phyloP scores from a whole-genome alignment of 768 basidiomycete genomes.

The Amanita pseudoporphyria region DNA sequence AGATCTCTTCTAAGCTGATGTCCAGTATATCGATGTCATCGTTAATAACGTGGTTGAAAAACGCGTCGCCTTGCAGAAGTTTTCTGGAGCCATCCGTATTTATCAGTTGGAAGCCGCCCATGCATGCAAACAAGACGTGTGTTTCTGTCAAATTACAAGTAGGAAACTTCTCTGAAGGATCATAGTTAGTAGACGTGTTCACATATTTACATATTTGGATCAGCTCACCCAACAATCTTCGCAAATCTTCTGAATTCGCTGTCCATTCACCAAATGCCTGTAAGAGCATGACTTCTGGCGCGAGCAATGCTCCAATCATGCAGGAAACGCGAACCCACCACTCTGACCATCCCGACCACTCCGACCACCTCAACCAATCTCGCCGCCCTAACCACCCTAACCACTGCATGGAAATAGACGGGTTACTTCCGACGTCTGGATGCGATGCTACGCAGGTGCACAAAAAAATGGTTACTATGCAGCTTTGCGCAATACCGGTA shows the following conservation, averaged over 20 bases:
- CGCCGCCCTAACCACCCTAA: too few species aligned
- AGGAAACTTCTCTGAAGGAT: conserved; percentile 11
- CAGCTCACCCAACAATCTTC: too few species aligned
- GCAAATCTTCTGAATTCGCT: too few species aligned
- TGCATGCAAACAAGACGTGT: too few species aligned
- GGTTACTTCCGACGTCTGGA: conserved; percentile 11
- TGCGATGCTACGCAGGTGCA: conserved; percentile 14
- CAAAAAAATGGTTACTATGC: conserved; percentile 11
- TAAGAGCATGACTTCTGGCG: conserved; percentile 12
- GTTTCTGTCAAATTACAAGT: too few species aligned
- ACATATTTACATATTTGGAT: too few species aligned
- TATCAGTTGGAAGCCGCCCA: too few species aligned
- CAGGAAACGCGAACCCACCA: conserved; percentile 3
- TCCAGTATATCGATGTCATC: not conserved
- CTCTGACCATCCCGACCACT: too few species aligned
- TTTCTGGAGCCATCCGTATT: not conserved
- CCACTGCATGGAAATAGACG: too few species aligned
- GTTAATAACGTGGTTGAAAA: not conserved
- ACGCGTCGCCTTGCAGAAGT: not conserved
- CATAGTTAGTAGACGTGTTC: conserved; percentile 4
- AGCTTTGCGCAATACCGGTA: conserved; percentile 11
- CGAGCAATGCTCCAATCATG: conserved; percentile 11
- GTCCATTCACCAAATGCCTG: conserved; percentile 13
- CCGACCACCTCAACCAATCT: too few species aligned
- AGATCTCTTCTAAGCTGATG: conserved; percentile 14